Evolutionary conservation across 2,329 filamentous ascomycete genomes (phyloP).

Genomic region (Claviceps sp.): DNA sequence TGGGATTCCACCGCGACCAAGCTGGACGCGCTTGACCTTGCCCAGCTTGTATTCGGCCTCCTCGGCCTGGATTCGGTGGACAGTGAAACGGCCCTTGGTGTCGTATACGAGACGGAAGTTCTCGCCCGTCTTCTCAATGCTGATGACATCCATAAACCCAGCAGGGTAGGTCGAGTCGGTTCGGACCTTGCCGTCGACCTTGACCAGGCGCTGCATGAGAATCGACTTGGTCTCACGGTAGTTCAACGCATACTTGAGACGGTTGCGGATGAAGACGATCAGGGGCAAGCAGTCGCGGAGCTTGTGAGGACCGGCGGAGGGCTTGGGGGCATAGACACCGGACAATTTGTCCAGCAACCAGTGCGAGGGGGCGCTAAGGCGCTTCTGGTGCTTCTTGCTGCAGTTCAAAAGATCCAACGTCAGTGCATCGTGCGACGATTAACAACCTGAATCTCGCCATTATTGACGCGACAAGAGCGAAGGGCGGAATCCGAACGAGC

Average conservation of each 20-base stretch:
- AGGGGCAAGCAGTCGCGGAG: slow-evolving; percentile 96
- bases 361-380: slow-evolving; percentile 96
- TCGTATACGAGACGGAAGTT: slow-evolving; percentile 99
- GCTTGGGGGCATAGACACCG: slow-evolving; percentile 64
- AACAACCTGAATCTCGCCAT: neutral
- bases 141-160: slow-evolving; percentile 99
- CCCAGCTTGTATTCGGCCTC: slow-evolving; percentile 99
- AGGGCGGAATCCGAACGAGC: too few species aligned
- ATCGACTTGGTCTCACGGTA: slow-evolving; percentile 94
- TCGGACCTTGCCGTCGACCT: slow-evolving; percentile 99
- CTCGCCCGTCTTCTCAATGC: slow-evolving; percentile 99
- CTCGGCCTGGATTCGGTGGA: slow-evolving; percentile 97
- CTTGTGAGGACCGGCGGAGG: slow-evolving; percentile 91
- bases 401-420: slow-evolving; percentile 7
- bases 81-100: slow-evolving; percentile 99
- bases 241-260: slow-evolving; percentile 99
- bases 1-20: slow-evolving; percentile 99
- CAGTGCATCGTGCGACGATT: neutral
- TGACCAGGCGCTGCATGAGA: slow-evolving; percentile 98
- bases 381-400: slow-evolving; percentile 99
- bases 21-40: slow-evolving; percentile 99
- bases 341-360: slow-evolving; percentile 99
- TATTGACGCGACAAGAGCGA: neutral
- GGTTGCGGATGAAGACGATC: slow-evolving; percentile 94
- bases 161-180: slow-evolving; percentile 96